phyloP scores from a whole-genome alignment of 169 alveolate genomes.

The Plasmodium malariae region DNA sequence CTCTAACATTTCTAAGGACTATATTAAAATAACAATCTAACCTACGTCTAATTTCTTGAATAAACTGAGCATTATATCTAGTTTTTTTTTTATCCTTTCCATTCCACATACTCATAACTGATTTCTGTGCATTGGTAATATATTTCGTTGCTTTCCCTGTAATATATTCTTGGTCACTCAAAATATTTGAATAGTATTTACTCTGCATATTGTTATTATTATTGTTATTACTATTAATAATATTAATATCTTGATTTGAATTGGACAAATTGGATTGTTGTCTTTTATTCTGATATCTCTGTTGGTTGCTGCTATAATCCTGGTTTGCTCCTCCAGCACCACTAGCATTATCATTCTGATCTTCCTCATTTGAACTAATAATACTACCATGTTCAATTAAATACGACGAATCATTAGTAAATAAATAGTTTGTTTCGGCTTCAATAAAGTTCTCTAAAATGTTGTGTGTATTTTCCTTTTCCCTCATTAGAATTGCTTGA shows the following conservation, averaged over 20 bases:
- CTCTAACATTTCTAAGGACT: slow-evolving; percentile 96
- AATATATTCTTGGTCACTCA: slow-evolving; percentile 65
- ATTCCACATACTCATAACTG: slow-evolving; percentile 79
- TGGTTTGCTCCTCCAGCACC: slow-evolving; percentile 14
- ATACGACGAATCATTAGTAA: slow-evolving; percentile 95
- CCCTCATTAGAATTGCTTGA: slow-evolving; percentile 89
- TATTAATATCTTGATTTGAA: slow-evolving; percentile 24
- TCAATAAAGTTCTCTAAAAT: slow-evolving; percentile 92
- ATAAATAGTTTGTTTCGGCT: slow-evolving; percentile 93
- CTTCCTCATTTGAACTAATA: slow-evolving; percentile 75
- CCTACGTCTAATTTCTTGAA: slow-evolving; percentile 95
- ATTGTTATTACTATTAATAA: slow-evolving; percentile 12
- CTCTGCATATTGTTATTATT: neutral
- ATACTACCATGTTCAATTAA: slow-evolving; percentile 88
- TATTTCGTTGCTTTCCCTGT: slow-evolving; percentile 83
- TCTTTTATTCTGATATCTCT: slow-evolving; percentile 27
- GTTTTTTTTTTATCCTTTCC: slow-evolving; percentile 82
- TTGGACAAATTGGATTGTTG: slow-evolving; percentile 31
- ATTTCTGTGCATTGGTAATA: slow-evolving; percentile 79
- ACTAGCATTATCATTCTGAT: slow-evolving; percentile 74
- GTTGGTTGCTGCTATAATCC: neutral
- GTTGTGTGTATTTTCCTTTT: slow-evolving; percentile 90
- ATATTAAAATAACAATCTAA: slow-evolving; percentile 96
- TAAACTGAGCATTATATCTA: slow-evolving; percentile 89
- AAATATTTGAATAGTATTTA: slow-evolving; percentile 38